These are phyloP conservation scores for Phanerochaete sordida DNA, from an alignment of 768 basidiomycete species.

Conservation along the genomic window DNA sequence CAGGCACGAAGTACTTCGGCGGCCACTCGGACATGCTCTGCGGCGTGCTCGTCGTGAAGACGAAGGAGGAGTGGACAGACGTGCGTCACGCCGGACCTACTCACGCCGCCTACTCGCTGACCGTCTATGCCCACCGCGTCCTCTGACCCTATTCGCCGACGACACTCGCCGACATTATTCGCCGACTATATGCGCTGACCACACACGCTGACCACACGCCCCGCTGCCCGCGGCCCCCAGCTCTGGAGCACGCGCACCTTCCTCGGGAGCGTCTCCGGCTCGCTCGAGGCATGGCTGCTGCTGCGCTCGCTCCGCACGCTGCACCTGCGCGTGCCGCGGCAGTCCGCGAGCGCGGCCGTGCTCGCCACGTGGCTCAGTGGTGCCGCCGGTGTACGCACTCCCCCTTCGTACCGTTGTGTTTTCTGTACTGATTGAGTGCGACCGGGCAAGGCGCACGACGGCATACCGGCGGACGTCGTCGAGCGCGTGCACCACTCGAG, in stretches of 20 bases:
- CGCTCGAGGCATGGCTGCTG: slow-evolving; percentile 80
- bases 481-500: slow-evolving; percentile 74
- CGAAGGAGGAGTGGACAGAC: slow-evolving; percentile 57
- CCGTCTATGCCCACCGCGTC: too few species aligned
- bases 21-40: slow-evolving; percentile 83
- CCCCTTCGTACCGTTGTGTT: neutral
- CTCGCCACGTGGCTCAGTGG: slow-evolving; percentile 73
- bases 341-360: slow-evolving; percentile 67
- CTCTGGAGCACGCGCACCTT: slow-evolving; percentile 62
- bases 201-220: too few species aligned
- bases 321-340: slow-evolving; percentile 72
- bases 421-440: too few species aligned
- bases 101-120: too few species aligned
- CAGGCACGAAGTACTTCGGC: slow-evolving; percentile 82
- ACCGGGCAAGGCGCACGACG: slow-evolving; percentile 54
- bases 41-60: slow-evolving; percentile 73
- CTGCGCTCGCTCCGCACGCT: slow-evolving; percentile 82
- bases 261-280: slow-evolving; percentile 67
- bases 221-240: too few species aligned
- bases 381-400: slow-evolving; percentile 30
- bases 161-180: too few species aligned
- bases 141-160: too few species aligned
- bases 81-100: too few species aligned
- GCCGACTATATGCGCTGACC: too few species aligned
- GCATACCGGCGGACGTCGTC: slow-evolving; percentile 65